Evolutionary conservation across 768 basidiomycete genomes (phyloP).

Genomic region (Pleurotus salmoneostramineus): DNA sequence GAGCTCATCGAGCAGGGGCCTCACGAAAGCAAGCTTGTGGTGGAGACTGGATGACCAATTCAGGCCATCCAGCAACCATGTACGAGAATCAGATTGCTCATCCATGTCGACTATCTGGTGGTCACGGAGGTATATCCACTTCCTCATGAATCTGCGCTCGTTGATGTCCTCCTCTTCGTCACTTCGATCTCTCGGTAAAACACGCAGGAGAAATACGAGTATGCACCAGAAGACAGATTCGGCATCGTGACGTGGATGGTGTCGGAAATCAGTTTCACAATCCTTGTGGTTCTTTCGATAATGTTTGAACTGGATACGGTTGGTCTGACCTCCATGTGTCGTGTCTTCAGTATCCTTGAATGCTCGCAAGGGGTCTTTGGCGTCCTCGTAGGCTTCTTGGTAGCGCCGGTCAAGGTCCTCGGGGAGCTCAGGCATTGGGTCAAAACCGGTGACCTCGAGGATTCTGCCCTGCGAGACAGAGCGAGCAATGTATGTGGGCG

Average conservation of each 20-base stretch:
- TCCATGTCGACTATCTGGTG: not conserved
- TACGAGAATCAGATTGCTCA: not conserved
- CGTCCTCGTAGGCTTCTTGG: not conserved
- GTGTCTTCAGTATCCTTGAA: not conserved
- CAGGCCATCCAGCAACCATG: not conserved
- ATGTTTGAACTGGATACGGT: not conserved
- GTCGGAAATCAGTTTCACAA: not conserved
- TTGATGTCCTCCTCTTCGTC: not conserved
- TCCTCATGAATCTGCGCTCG: not conserved
- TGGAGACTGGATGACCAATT: conserved; percentile 4
- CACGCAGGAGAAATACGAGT: conserved; percentile 2
- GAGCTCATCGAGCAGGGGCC: conserved; percentile 1
- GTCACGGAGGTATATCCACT: conserved; percentile 3
- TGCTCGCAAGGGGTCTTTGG: not conserved
- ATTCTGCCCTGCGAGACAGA: conserved; percentile 8
- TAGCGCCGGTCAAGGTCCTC: not conserved
- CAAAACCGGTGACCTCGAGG: not conserved
- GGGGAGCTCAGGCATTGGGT: not conserved
- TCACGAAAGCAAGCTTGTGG: conserved; percentile 1
- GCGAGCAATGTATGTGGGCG: conserved; percentile 9
- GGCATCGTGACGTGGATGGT: conserved; percentile 6
- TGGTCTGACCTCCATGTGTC: not conserved
- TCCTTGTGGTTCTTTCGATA: not conserved
- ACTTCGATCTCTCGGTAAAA: not conserved
- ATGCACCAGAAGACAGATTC: conserved; percentile 9